A percentile compares a stretch with the other conserved stretches of the same genome.
Conservation (phyloP, 192 early-diverging fungal genomes). For the Coemansia sp. region DNA sequence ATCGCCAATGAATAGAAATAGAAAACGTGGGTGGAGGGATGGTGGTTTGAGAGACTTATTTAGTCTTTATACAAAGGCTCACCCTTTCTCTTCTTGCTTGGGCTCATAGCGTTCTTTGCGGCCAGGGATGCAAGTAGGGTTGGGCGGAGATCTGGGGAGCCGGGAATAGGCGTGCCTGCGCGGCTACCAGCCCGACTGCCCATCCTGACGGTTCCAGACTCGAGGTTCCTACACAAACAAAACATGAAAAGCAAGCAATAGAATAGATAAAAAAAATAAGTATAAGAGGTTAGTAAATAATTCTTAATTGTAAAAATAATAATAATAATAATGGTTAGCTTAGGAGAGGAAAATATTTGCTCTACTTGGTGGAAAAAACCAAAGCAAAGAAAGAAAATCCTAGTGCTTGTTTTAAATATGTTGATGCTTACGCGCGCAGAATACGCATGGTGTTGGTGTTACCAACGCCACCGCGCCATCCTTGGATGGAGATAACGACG, state of each 20-base stretch:
- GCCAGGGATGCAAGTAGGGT: no score
- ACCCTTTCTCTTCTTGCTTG: no score
- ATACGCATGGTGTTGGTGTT: conserved; percentile 85
- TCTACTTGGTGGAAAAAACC: not conserved
- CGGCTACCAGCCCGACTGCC: conserved; percentile 21
- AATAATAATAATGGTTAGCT: not conserved
- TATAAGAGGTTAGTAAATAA: conserved; percentile 1
- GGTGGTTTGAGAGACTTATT: no score
- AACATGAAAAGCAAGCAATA: no score
- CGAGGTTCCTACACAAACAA: conserved; percentile 35
- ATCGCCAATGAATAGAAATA: no score
- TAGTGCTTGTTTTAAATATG: not conserved
- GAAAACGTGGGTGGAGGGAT: no score
- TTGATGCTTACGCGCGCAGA: conserved; percentile 54
- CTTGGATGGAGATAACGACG: conserved; percentile 72
- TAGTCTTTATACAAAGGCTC: no score
- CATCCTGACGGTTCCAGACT: conserved; percentile 10
- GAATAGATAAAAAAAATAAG: not conserved
- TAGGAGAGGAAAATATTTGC: not conserved
- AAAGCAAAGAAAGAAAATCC: not conserved
- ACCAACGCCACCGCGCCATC: conserved; percentile 72
- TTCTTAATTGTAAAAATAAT: not conserved
- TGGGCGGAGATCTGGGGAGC: conserved; percentile 22
- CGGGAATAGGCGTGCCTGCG: conserved; percentile 20
- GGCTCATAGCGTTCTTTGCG: no score